These are phyloP conservation scores for Bipolaris gigantea DNA, from an alignment of 2,329 filamentous ascomycete species.

Conservation along the genomic window DNA sequence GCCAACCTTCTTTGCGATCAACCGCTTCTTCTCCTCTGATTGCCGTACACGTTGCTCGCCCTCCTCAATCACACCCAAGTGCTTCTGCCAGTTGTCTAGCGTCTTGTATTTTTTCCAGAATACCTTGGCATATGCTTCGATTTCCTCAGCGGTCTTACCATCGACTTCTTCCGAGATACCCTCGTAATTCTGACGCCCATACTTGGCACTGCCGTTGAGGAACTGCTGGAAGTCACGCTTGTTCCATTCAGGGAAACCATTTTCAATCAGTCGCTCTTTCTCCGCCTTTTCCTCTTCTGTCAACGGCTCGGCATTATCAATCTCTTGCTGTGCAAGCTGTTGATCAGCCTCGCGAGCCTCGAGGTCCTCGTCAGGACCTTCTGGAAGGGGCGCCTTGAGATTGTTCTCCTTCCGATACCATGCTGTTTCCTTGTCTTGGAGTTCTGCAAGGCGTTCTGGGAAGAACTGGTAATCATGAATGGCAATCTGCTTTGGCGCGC, in stretches of 20 bases:
- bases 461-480: slow-evolving; percentile 99
- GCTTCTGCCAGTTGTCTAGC: slow-evolving; percentile 85
- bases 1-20: slow-evolving; percentile 91
- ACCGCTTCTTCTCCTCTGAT: slow-evolving; percentile 88
- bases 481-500: slow-evolving; percentile 86
- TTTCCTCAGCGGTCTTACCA: slow-evolving; percentile 81
- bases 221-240: slow-evolving; percentile 98
- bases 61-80: slow-evolving; percentile 85
- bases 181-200: slow-evolving; percentile 82
- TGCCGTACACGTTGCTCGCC: slow-evolving; percentile 89
- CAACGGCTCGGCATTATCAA: slow-evolving; percentile 85
- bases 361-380: slow-evolving; percentile 84
- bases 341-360: slow-evolving; percentile 86
- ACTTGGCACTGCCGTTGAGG: slow-evolving; percentile 90
- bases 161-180: slow-evolving; percentile 88
- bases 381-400: slow-evolving; percentile 87
- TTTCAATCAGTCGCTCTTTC: slow-evolving; percentile 77
- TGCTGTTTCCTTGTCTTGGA: slow-evolving; percentile 95
- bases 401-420: slow-evolving; percentile 95
- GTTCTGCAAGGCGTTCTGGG: slow-evolving; percentile 75
- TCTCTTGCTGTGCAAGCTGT: slow-evolving; percentile 84
- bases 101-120: slow-evolving; percentile 97
- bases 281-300: slow-evolving; percentile 88
- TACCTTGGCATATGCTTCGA: slow-evolving; percentile 88
- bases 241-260: slow-evolving; percentile 95